Conservation (phyloP, 1,284 basidiomycete genomes). For the Tilletia caries region DNA sequence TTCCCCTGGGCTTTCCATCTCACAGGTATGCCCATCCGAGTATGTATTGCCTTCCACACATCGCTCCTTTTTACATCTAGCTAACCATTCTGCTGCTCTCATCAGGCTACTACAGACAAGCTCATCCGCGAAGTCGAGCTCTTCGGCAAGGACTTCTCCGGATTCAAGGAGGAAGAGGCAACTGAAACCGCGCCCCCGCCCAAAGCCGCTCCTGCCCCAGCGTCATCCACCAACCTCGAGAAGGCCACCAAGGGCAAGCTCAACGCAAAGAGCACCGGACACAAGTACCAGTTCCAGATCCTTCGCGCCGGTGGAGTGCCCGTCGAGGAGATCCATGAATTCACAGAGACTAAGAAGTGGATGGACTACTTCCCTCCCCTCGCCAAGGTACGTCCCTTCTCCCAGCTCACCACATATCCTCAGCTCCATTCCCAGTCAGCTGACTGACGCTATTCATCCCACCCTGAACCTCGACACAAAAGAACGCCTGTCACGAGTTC, state of each 20-base stretch:
- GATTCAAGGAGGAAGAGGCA: constrained; percentile 60
- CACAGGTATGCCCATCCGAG: constrained; percentile 98
- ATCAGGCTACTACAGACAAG: constrained; percentile 82
- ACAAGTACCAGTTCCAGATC: constrained; percentile 98
- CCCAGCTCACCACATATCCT: too few species aligned
- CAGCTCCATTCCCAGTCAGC: too few species aligned
- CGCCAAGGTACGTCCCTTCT: constrained; percentile 64
- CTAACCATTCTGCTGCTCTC: not conserved
- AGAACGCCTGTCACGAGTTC: constrained; percentile 52
- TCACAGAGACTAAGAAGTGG: constrained; percentile 91
- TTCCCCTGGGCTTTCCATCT: constrained; percentile 94
- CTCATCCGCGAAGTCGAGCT: constrained; percentile 94
- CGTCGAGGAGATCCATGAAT: constrained; percentile 84
- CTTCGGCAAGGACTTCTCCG: constrained; percentile 85
- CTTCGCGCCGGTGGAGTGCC: constrained; percentile 82
- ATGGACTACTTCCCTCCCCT: constrained; percentile 94
- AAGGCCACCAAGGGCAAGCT: constrained; percentile 98
- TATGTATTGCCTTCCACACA: constrained; percentile 55
- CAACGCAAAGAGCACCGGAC: constrained; percentile 84
- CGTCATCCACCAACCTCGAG: constrained; percentile 32
- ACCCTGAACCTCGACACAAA: too few species aligned
- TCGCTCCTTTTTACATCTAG: not conserved
- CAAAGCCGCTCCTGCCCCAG: constrained; percentile 16
- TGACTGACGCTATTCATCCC: too few species aligned
- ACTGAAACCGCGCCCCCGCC: constrained; percentile 36